A percentile compares a stretch with the other conserved stretches of the same genome.
phyloP scores from a whole-genome alignment of 805 yeast genomes.

The Pichia heedii region DNA sequence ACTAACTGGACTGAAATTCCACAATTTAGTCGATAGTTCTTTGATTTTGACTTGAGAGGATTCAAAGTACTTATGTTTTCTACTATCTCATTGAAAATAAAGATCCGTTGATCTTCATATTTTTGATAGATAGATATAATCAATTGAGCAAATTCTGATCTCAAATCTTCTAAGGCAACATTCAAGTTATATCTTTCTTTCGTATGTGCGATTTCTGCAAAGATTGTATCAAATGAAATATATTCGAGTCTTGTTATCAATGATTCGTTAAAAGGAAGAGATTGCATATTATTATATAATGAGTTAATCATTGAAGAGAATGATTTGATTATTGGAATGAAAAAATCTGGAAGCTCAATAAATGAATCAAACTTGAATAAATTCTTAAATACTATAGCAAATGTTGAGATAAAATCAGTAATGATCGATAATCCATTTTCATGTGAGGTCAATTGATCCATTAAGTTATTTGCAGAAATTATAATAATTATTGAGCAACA shows the following conservation, averaged over 20 bases:
- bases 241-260: conserved; percentile 51
- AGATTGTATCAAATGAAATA: conserved; percentile 34
- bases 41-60: conserved; percentile 32
- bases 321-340: not conserved
- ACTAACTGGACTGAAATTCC: conserved; percentile 43
- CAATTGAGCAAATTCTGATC: conserved; percentile 27
- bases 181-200: conserved; percentile 1
- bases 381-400: not conserved
- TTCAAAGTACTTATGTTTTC: conserved; percentile 43
- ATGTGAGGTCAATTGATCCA: not conserved
- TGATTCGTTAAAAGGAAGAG: conserved; percentile 11
- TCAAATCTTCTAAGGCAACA: conserved; percentile 13
- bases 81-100: conserved; percentile 53
- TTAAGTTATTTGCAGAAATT: not conserved
- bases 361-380: not conserved
- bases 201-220: conserved; percentile 22
- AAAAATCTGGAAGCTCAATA: conserved; percentile 6
- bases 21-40: conserved; percentile 34
- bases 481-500: conserved; percentile 1
- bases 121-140: conserved; percentile 31
- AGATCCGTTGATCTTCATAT: conserved; percentile 44
- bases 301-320: not conserved
- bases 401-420: conserved; percentile 1
- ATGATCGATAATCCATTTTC: not conserved
- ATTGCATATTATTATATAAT: not conserved